Evolutionary conservation across 2,329 filamentous ascomycete species (phyloP), one percentile per base, ranked within the genome.

Genomic region (Penicillium nordicum): DNA sequence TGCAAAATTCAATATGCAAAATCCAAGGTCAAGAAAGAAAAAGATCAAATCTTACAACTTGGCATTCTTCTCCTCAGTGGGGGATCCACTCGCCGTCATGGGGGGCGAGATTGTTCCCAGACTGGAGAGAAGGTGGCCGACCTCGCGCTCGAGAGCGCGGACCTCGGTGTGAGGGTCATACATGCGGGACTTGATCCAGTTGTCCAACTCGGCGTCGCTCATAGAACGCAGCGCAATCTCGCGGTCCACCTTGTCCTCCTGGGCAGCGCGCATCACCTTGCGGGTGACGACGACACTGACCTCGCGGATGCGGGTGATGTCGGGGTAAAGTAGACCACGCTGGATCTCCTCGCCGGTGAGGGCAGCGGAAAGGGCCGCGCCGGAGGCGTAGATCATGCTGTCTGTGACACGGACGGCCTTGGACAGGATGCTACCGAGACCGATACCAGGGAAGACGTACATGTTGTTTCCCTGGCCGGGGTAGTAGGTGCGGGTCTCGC

Each of bases 391-490:
- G 70, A 99, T 92, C 94, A 99, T 99, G 75, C 88, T 85, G 73
- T 97, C 90, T 5, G 93, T 97, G 64, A 97, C 82, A 66, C 86
- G 86, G 63, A 89, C 87, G 12, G 92, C 84, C 81, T 97, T 95
- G 78, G 88, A 87, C 47, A 97, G 84, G 71, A 97, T 97, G 63
- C 93, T 89, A 59, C 92, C 94, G 30, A 97, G 86, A 55, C 94
- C 94, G 57, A 97, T 89, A 69, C 93, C 94, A 0, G 94, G 94
- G 86, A 99, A 99, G 59, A 99, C 90, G 73, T 97, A 97, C 80
- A 88, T 88, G 79, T 88, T 87, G 72, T 81, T 82, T 63, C 93
- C 92, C 79, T 91, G 88, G 76, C 89, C 90, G 53, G 88, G 88
- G 75, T 89, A 82, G 78, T 91, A 88, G 34, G 85, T 89, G 63